A percentile compares a stretch with the other conserved stretches of the same genome.
These are phyloP conservation scores for Fonsecaea multimorphosa DNA, from an alignment of 2,329 filamentous ascomycete species.

Conservation along the genomic window DNA sequence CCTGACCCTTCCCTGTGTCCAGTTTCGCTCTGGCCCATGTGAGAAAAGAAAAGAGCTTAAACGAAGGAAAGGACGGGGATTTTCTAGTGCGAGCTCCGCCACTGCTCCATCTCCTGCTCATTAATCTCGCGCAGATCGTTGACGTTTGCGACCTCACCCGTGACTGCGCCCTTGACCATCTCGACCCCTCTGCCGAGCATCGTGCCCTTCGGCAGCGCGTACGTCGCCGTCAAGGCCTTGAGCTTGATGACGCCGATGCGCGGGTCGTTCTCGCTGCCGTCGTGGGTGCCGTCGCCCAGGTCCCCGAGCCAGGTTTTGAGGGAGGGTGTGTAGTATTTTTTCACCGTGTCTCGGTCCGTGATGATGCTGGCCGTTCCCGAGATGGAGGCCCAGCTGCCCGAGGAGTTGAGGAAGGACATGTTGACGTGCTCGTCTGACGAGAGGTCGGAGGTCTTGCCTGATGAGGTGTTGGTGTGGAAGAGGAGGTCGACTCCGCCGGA, in stretches of 20 bases:
- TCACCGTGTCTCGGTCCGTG: constrained; percentile 70
- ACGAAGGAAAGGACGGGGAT: too few relatives aligned
- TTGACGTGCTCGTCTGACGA: constrained; percentile 75
- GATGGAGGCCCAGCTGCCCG: constrained; percentile 85
- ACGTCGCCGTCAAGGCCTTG: constrained; percentile 73
- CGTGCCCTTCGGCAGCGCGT: constrained; percentile 69
- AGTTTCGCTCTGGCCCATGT: too few relatives aligned
- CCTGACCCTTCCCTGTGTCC: too few relatives aligned
- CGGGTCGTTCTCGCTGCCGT: constrained; percentile 81
- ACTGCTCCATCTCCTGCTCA: constrained; percentile 62
- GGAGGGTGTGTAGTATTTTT: constrained; percentile 74
- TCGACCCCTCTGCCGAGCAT: constrained; percentile 70
- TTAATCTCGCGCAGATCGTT: constrained; percentile 79
- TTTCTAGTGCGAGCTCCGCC: constrained; percentile 22
- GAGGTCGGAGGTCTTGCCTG: constrained; percentile 84
- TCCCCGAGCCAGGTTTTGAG: constrained; percentile 89
- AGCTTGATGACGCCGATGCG: constrained; percentile 82
- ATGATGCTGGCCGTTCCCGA: constrained; percentile 74
- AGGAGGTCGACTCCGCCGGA: constrained; percentile 78
- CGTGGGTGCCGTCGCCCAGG: constrained; percentile 79
- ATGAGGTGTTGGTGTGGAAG: constrained; percentile 91
- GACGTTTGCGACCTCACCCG: constrained; percentile 71
- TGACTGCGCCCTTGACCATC: constrained; percentile 75
- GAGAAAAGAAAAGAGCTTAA: too few relatives aligned
- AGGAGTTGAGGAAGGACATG: constrained; percentile 76